phyloP scores from a whole-genome alignment of 225 moss, liverwort and hornwort species.

The Bryum argenteum region DNA sequence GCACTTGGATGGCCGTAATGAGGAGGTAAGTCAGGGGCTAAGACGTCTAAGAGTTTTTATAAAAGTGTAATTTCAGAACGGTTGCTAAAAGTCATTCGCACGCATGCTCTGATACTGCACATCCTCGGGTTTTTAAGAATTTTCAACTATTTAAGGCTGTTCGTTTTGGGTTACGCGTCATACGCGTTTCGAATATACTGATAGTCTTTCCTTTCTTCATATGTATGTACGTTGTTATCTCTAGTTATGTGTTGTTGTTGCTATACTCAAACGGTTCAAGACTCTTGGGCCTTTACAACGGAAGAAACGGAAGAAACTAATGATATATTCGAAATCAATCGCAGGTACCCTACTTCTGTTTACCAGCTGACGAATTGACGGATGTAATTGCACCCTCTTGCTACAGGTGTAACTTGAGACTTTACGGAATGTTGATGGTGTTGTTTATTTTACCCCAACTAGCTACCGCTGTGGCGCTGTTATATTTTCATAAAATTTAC shows the following conservation, averaged over 20 bases:
- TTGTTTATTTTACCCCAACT: conserved; percentile 15
- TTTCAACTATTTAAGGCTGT: conserved; percentile 11
- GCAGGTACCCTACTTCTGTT: conserved; percentile 96
- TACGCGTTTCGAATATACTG: too few relatives aligned
- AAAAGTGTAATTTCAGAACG: conserved; percentile 2
- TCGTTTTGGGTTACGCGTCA: not conserved
- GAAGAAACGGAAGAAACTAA: not conserved
- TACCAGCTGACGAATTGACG: conserved; percentile 92
- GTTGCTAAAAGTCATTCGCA: conserved; percentile 10
- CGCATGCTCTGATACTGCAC: conserved; percentile 12
- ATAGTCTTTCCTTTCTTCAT: too few relatives aligned
- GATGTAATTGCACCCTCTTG: conserved; percentile 98
- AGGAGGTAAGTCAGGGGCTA: conserved; percentile 60
- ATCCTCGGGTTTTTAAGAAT: conserved; percentile 8
- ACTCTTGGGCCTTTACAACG: conserved; percentile 1
- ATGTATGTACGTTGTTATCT: too few relatives aligned
- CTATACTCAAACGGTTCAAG: conserved; percentile 1
- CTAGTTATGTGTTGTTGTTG: not conserved
- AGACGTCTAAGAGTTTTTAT: not conserved
- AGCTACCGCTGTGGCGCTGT: conserved; percentile 5
- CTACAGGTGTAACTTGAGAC: conserved; percentile 65
- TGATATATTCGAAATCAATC: conserved; percentile 23
- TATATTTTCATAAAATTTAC: not conserved
- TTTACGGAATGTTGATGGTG: conserved; percentile 1
- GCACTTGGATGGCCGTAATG: conserved; percentile 97